A percentile compares a stretch with the other conserved stretches of the same genome.
These are phyloP conservation scores for Logfia minima DNA, from an alignment of 129 eudicot genomes.

Conservation along the genomic window DNA sequence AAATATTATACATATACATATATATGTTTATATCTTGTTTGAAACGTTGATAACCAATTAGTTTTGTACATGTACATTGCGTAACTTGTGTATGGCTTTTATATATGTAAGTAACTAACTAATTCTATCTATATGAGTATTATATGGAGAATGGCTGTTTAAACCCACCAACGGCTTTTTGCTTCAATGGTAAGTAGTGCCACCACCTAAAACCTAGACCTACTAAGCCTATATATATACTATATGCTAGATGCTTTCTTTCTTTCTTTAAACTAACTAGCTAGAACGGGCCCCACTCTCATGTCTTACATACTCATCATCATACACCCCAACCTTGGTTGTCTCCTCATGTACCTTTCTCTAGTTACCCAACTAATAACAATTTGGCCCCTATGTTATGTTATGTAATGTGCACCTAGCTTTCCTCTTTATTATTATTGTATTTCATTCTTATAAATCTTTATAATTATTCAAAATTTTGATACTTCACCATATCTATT, in stretches of 20 bases:
- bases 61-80: too few relatives aligned
- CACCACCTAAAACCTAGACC: constrained; percentile 43
- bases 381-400: constrained; percentile 27
- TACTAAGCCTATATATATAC: constrained; percentile 30
- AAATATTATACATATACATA: not conserved
- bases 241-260: constrained; percentile 40
- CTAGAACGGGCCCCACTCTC: constrained; percentile 38
- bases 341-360: constrained; percentile 38
- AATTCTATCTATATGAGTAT: constrained; percentile 3
- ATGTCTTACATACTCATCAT: constrained; percentile 38
- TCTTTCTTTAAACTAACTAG: not conserved
- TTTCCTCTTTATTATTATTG: not conserved
- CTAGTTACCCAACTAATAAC: constrained; percentile 22
- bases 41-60: too few relatives aligned
- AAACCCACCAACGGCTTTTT: constrained; percentile 39
- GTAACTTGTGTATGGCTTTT: too few relatives aligned
- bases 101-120: too few relatives aligned
- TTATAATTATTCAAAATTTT: not conserved
- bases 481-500: too few relatives aligned
- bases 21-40: too few relatives aligned
- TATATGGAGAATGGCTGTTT: constrained; percentile 34
- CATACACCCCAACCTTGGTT: constrained; percentile 39
- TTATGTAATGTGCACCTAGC: not conserved
- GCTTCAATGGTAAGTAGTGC: constrained; percentile 39
- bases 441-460: not conserved